phyloP scores from a whole-genome alignment of 2,329 filamentous ascomycete species.

The Pestalotiopsis fici region DNA sequence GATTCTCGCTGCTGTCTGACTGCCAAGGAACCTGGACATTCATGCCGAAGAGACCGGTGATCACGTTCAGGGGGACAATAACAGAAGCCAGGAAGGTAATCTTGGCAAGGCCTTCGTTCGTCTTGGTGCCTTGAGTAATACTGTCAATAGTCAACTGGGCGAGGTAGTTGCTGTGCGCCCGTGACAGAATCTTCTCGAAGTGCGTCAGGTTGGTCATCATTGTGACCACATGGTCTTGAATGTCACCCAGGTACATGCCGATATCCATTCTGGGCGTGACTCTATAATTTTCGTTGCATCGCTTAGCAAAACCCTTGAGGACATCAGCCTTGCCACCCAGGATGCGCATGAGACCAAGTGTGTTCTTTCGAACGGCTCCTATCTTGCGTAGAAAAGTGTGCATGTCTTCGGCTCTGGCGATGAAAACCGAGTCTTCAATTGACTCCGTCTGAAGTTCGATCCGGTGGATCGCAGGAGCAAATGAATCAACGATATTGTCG shows the following conservation, averaged over 20 bases:
- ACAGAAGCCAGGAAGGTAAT: constrained; percentile 94
- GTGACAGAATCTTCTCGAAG: constrained; percentile 96
- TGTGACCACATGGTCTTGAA: constrained; percentile 98
- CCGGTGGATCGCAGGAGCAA: constrained; percentile 84
- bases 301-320: constrained; percentile 95
- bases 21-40: constrained; percentile 74
- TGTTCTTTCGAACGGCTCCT: constrained; percentile 88
- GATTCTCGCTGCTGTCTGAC: constrained; percentile 34
- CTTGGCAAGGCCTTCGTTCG: constrained; percentile 89
- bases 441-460: constrained; percentile 87
- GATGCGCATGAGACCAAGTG: constrained; percentile 89
- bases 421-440: constrained; percentile 95
- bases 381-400: constrained; percentile 85
- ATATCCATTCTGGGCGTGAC: constrained; percentile 96
- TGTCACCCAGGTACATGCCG: constrained; percentile 93
- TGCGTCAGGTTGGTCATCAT: constrained; percentile 97
- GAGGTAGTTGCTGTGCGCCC: constrained; percentile 93
- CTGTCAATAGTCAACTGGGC: constrained; percentile 93
- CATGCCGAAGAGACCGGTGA: constrained; percentile 88
- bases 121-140: constrained; percentile 82
- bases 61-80: constrained; percentile 91
- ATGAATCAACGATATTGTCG: constrained; percentile 96
- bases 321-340: constrained; percentile 98
- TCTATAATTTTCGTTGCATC: constrained; percentile 96
- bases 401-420: constrained; percentile 87